A percentile compares a stretch with the other conserved stretches of the same genome.
phyloP scores from a whole-genome alignment of 352 stramenopile genomes.

The Globisporangium parvum region DNA sequence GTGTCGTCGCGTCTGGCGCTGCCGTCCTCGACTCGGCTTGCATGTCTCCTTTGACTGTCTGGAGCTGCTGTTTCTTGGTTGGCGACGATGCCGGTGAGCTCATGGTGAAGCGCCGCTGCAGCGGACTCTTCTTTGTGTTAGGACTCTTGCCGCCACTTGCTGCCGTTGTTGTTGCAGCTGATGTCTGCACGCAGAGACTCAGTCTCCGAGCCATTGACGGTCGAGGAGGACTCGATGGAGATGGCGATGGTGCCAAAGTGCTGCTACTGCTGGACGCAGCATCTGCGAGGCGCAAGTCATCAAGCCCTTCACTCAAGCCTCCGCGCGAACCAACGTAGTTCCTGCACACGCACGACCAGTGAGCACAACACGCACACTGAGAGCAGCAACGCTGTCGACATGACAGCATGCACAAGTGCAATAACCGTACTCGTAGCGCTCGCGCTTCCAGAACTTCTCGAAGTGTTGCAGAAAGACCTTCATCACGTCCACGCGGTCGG shows the following conservation, averaged over 20 bases:
- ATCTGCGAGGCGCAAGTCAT: not conserved
- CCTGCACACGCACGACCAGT: slow-evolving; percentile 6
- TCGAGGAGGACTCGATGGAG: slow-evolving; percentile 8
- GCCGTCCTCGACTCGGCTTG: not conserved
- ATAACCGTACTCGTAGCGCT: slow-evolving; percentile 50
- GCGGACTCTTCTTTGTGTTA: slow-evolving; percentile 16
- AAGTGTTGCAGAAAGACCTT: slow-evolving; percentile 67
- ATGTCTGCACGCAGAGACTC: slow-evolving; percentile 39
- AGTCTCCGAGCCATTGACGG: slow-evolving; percentile 23
- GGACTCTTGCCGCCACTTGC: slow-evolving; percentile 5
- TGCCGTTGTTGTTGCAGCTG: not conserved
- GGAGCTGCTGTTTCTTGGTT: not conserved
- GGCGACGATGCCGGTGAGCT: slow-evolving; percentile 6
- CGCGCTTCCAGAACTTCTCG: slow-evolving; percentile 77
- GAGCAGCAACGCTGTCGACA: not conserved
- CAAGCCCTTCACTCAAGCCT: not conserved
- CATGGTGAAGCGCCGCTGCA: slow-evolving; percentile 43
- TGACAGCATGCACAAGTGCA: not conserved
- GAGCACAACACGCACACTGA: not conserved
- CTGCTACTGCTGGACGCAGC: not conserved
- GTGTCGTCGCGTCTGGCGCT: not conserved
- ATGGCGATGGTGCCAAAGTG: slow-evolving; percentile 7
- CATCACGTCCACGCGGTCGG: slow-evolving; percentile 48
- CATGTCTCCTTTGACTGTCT: not conserved
- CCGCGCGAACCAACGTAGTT: slow-evolving; percentile 57